Evolutionary conservation across 352 stramenopile genomes (phyloP), one percentile per base, ranked within the genome.

Genomic region (Phytophthora nicotianae): DNA sequence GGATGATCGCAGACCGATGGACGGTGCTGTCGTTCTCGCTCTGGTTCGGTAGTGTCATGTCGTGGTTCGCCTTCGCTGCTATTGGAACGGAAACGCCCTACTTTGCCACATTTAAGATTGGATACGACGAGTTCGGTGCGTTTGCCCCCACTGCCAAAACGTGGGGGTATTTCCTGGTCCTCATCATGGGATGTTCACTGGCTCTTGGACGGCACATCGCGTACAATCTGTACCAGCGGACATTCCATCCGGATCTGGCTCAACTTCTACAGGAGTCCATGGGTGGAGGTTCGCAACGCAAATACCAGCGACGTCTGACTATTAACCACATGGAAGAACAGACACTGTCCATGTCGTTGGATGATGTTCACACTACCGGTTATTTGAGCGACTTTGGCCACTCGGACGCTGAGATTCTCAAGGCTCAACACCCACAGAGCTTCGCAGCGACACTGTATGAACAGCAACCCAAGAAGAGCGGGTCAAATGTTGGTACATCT

Each of bases 191-290:
- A 17, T 91, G 81, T 27, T 60, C 73, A 2, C 71, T 94, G 32
- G 85, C 85, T 7, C 72, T 94, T 10, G 83, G 81, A 13, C 79
- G 85, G 1, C 85, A 94, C 47, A 81, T 92, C 32, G 60, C 83
- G 1, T 94, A 84, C 72, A 94, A 92, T 56, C 54, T 91, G 50
- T 94, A 90, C 69, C 81, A 92, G 68, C 83, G 85, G 0, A 80
- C 83, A 13, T 94, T 94, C 67, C 72, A 87, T 47, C 85, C 85
- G 0, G 77, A 90, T 54, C 53, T 88, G 11, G 77, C 74, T 26
- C 85, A 94, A 37, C 73, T 92, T 33, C 62, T 94, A 19, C 81
- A 90, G 48, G 84, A 91, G 61, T 79, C 79, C 3, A 75, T 88
- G 49, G 57, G 70, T 16, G 35, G 49, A 11, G 57, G 72, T 38